Evolutionary conservation across 345 rosid genomes (phyloP), one percentile per base, ranked within the genome.

Genomic region (Sonneratia alba): DNA sequence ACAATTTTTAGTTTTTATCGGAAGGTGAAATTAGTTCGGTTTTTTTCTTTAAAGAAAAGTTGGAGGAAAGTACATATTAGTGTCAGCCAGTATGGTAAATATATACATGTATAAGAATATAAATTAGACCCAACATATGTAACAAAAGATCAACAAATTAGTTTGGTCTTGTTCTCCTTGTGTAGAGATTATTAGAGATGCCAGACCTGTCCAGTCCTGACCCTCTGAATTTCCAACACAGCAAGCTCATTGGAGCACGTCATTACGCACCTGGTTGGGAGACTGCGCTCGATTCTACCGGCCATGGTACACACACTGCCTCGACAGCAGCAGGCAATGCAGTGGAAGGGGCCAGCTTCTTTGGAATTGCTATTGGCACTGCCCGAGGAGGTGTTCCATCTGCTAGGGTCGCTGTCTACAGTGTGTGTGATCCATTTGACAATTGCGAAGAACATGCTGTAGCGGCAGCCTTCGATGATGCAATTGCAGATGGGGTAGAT

Each of bases 291-390:
- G 93, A 88, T 43, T 45, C 0, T 0, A 3, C 0, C 0, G 76
- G 90, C 14, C 93, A 91, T 61, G 92, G 93, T 53, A 65, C 80
- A 16, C 97, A 88, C 72, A 81, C 89, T 4, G 89, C 97, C 3
- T 88, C 91, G 18, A 91, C 79, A 6, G 93, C 89, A 0, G 91
- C 89, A 0, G 97, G 97, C 38, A 86, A 77, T 73, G 55, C 3
- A 32, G 83, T 85, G 77, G 40, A 19, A 62, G 68, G 55, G 57
- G 81, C 80, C 36, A 80, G 71, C 70, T 80, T 84, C n/a, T 79
- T 70, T 36, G 87, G 91, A n/a, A 19, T 89, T 38, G 91, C 84
- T 0, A 8, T 72, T 16, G 94, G 92, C 19, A 79, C 79, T 0
- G 91, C 86, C 9, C 81, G 91, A 79, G 94, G 89, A 14, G 90